These are phyloP conservation scores for Selenicereus undatus DNA, from an alignment of 148 eudicot species.

Conservation along the genomic window DNA sequence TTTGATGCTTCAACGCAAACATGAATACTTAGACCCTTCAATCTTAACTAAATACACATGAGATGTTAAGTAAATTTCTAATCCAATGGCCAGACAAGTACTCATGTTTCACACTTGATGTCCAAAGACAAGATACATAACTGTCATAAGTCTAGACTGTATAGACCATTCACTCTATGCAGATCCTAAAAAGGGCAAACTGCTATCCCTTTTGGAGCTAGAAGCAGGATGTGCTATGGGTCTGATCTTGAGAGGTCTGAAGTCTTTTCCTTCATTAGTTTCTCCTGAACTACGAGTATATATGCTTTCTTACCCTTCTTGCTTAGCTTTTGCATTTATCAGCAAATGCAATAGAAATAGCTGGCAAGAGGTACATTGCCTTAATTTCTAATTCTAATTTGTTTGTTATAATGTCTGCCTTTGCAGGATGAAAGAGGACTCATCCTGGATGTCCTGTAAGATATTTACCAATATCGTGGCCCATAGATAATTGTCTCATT, in stretches of 20 bases:
- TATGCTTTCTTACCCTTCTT: background rate
- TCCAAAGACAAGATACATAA: background rate
- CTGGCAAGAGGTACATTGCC: background rate
- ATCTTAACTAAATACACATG: too few species aligned
- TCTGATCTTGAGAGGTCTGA: constrained; percentile 43
- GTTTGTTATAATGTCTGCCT: background rate
- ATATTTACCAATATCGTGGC: constrained; percentile 34
- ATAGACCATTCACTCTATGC: background rate
- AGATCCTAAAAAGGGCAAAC: constrained; percentile 37
- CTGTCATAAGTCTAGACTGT: background rate
- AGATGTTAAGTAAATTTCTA: too few species aligned
- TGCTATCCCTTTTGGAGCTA: constrained; percentile 50
- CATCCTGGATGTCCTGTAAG: constrained; percentile 25
- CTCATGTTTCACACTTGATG: background rate
- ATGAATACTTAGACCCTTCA: too few species aligned
- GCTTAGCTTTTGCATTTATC: background rate
- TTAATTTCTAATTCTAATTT: too few species aligned
- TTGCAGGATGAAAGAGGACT: constrained; percentile 28
- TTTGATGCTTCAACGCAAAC: background rate
- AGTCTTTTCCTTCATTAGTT: constrained; percentile 36
- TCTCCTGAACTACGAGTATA: constrained; percentile 44
- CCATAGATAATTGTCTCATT: constrained; percentile 33
- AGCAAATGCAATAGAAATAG: background rate
- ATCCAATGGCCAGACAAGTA: constrained; percentile 18
- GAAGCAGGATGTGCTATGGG: constrained; percentile 50